These are phyloP conservation scores for Gaultheria prostrata DNA, from an alignment of 148 eudicot genomes.

Conservation along the genomic window DNA sequence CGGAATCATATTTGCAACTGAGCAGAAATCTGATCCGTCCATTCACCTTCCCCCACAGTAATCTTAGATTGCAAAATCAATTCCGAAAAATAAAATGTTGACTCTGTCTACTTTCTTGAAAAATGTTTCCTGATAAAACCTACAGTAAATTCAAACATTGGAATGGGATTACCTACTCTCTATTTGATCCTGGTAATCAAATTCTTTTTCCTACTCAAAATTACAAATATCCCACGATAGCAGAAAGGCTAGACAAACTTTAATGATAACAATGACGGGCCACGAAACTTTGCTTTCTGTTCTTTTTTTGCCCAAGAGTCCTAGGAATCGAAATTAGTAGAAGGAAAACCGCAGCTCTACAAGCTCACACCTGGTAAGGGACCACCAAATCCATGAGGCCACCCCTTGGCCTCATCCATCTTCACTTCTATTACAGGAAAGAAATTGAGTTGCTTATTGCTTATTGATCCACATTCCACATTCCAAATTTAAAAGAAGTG, in stretches of 20 bases:
- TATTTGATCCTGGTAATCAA: background rate
- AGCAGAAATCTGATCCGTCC: background rate
- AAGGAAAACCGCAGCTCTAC: background rate
- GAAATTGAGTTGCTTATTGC: background rate
- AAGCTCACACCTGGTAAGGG: background rate
- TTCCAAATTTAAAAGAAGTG: background rate
- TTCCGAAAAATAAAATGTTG: background rate
- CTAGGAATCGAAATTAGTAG: background rate
- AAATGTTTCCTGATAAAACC: background rate
- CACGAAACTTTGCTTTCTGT: background rate
- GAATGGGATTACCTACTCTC: background rate
- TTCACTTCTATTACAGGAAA: background rate
- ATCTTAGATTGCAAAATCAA: background rate
- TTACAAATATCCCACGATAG: background rate
- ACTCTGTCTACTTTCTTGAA: background rate
- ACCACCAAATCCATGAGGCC: background rate
- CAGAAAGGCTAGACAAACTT: background rate
- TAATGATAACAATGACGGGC: background rate
- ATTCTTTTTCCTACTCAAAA: background rate
- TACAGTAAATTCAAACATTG: background rate
- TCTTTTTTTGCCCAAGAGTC: background rate
- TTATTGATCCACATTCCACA: background rate
- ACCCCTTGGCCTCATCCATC: background rate
- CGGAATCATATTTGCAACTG: too few species aligned
- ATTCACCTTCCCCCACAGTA: background rate